Evolutionary conservation across 1,284 basidiomycete genomes (phyloP).

Genomic region (Ceratobasidium sp.): DNA sequence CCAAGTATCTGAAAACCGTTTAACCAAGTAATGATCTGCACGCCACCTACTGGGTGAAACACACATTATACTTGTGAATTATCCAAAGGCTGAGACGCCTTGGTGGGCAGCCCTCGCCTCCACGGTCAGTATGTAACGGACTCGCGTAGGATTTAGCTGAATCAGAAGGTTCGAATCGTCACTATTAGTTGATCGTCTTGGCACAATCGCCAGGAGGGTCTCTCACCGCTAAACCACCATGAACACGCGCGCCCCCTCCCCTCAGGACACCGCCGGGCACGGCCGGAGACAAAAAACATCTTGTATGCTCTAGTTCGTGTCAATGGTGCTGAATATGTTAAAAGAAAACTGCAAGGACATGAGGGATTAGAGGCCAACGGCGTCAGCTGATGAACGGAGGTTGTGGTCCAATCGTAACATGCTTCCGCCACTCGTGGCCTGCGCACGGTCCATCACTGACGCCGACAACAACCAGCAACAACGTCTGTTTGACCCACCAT

Average conservation of each 20-base stretch:
- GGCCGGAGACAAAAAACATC: background rate
- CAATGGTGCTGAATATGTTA: background rate
- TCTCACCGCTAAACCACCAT: slow-evolving; percentile 1
- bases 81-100: background rate
- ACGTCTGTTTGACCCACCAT: slow-evolving; percentile 21
- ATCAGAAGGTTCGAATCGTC: background rate
- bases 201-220: background rate
- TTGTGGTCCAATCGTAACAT: slow-evolving; percentile 42
- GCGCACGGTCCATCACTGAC: slow-evolving; percentile 45
- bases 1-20: background rate
- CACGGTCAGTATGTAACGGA: background rate
- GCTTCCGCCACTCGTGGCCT: slow-evolving; percentile 34
- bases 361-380: background rate
- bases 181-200: slow-evolving; percentile 13
- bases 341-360: background rate
- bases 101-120: background rate
- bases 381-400: slow-evolving; percentile 27
- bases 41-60: background rate
- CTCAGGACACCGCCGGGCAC: background rate
- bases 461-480: slow-evolving; percentile 42
- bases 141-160: background rate
- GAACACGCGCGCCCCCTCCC: background rate
- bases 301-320: background rate
- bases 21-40: slow-evolving; percentile 2
- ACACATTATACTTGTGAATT: slow-evolving; percentile 8